These are phyloP conservation scores for Phaeosphaeria sp. DNA, from an alignment of 2,329 filamentous ascomycete species.

Conservation along the genomic window DNA sequence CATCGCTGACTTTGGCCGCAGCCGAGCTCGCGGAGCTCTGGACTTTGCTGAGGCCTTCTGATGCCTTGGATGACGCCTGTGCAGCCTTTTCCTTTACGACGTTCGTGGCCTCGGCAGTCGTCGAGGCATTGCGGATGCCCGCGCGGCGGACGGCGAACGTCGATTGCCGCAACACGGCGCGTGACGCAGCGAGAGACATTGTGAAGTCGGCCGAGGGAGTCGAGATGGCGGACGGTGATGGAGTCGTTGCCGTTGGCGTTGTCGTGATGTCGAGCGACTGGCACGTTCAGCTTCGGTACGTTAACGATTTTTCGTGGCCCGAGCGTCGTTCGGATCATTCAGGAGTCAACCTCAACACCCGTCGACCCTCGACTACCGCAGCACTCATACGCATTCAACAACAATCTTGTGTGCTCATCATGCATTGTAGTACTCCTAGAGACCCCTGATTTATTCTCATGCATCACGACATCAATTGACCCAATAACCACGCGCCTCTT, in stretches of 20 bases:
- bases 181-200: conserved; percentile 57
- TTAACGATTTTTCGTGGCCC: conserved; percentile 29
- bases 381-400: too few relatives aligned
- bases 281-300: conserved; percentile 22
- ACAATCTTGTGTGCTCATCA: too few relatives aligned
- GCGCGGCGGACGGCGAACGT: conserved; percentile 51
- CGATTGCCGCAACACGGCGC: conserved; percentile 54
- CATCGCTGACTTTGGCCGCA: conserved; percentile 66
- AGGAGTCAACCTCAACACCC: conserved; percentile 5
- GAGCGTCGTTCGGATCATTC: conserved; percentile 19
- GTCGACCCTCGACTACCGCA: too few relatives aligned
- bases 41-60: conserved; percentile 82
- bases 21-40: conserved; percentile 80
- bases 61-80: conserved; percentile 78
- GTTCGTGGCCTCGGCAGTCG: conserved; percentile 54
- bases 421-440: too few relatives aligned
- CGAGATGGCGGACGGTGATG: conserved; percentile 22
- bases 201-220: conserved; percentile 32
- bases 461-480: conserved; percentile 7
- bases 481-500: conserved; percentile 1
- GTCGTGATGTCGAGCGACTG: conserved; percentile 10
- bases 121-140: conserved; percentile 57
- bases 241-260: conserved; percentile 17
- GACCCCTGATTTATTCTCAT: not conserved
- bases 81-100: conserved; percentile 55